phyloP scores from a whole-genome alignment of 352 stramenopile species.

The Globisporangium viniferum region DNA sequence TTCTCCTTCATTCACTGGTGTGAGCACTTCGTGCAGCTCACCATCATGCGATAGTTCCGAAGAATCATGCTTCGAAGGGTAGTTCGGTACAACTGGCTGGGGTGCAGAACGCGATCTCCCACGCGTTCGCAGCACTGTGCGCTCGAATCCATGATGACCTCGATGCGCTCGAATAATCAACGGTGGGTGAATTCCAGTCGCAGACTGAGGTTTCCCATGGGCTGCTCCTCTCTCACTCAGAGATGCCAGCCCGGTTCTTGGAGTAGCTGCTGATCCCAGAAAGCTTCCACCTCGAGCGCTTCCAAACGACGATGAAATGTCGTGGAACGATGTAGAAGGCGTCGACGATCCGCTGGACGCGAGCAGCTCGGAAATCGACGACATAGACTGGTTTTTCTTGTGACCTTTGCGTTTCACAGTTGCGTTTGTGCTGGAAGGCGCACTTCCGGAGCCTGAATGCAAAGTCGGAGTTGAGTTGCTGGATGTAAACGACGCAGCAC shows the following conservation, averaged over 20 bases:
- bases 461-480: conserved; percentile 16
- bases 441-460: conserved; percentile 1
- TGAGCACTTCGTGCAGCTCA: conserved; percentile 19
- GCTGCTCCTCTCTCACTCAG: conserved; percentile 54
- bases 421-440: conserved; percentile 22
- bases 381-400: conserved; percentile 90
- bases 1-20: conserved; percentile 23
- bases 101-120: conserved; percentile 60
- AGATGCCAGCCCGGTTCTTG: conserved; percentile 66
- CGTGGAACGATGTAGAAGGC: conserved; percentile 59
- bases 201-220: conserved; percentile 11
- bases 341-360: conserved; percentile 33
- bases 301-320: conserved; percentile 40
- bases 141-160: conserved; percentile 20
- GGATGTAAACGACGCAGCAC: conserved; percentile 19
- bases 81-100: conserved; percentile 24
- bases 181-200: conserved; percentile 13
- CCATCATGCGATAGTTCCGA: conserved; percentile 4
- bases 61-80: conserved; percentile 3
- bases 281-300: conserved; percentile 26
- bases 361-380: conserved; percentile 82
- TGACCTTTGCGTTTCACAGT: conserved; percentile 63
- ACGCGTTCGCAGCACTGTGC: conserved; percentile 30
- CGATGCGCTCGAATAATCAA: conserved; percentile 12
- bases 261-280: conserved; percentile 53